Evolutionary conservation across 1,284 basidiomycete genomes (phyloP).

Genomic region (Xerocomus subilludens): DNA sequence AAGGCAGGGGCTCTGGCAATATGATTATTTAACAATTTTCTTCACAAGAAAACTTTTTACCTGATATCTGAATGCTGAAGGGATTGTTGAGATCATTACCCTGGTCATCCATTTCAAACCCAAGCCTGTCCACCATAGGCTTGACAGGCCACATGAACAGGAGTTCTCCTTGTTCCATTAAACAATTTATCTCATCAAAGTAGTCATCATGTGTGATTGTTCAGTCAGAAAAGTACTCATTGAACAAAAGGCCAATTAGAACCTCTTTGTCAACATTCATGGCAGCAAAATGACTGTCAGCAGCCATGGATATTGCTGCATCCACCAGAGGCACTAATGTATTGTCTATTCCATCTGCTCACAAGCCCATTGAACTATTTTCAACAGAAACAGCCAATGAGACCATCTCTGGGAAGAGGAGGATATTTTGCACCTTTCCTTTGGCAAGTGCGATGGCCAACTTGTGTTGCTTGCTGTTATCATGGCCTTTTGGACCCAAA

Average conservation of each 20-base stretch:
- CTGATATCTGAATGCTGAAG: not conserved
- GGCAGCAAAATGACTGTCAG: not conserved
- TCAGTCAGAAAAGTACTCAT: not conserved
- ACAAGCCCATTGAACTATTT: too few relatives aligned
- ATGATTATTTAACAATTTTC: not conserved
- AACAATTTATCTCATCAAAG: not conserved
- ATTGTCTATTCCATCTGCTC: too few relatives aligned
- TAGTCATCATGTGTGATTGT: not conserved
- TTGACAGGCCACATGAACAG: not conserved
- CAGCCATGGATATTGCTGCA: too few relatives aligned
- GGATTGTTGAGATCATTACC: not conserved
- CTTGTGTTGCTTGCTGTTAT: not conserved
- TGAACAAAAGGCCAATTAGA: not conserved
- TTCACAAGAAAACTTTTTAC: not conserved
- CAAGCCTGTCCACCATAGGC: not conserved
- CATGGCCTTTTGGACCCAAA: not conserved
- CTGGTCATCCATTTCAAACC: not conserved
- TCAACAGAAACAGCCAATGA: too few relatives aligned
- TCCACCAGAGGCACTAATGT: too few relatives aligned
- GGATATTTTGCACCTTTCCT: not conserved
- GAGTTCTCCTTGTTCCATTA: not conserved
- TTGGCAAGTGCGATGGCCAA: not conserved
- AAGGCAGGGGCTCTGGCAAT: not conserved
- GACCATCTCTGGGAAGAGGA: too few relatives aligned
- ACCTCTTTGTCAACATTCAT: not conserved